phyloP scores from a whole-genome alignment of 305 asterid species.

The Solanum aculeatissimum region DNA sequence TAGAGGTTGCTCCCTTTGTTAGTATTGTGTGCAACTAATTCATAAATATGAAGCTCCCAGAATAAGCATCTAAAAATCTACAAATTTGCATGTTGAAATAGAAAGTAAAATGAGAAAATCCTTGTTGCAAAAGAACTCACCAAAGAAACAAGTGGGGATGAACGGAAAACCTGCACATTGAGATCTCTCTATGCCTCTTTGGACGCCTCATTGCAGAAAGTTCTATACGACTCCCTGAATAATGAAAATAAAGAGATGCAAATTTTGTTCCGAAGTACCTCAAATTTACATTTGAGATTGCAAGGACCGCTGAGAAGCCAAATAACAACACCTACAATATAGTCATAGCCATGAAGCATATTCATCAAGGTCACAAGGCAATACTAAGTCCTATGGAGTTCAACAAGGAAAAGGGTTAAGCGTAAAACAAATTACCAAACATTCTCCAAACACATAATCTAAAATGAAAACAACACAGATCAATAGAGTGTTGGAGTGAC shows the following conservation, averaged over 20 bases:
- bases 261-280: neutral
- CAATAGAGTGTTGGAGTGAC: neutral
- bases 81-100: neutral
- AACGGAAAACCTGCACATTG: neutral
- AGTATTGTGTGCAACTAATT: neutral
- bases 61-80: neutral
- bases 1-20: neutral
- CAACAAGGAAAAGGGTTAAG: neutral
- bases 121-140: neutral
- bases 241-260: neutral
- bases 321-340: neutral
- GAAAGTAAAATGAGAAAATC: neutral
- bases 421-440: neutral
- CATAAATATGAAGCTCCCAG: neutral
- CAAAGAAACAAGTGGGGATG: neutral
- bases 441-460: neutral
- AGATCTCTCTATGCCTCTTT: neutral
- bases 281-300: neutral
- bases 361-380: neutral
- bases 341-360: neutral
- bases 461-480: neutral
- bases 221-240: neutral
- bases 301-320: neutral
- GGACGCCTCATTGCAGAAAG: neutral
- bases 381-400: neutral